Evolutionary conservation across 2,329 filamentous ascomycete species (phyloP).

Genomic region (Paecilomyces variotii): DNA sequence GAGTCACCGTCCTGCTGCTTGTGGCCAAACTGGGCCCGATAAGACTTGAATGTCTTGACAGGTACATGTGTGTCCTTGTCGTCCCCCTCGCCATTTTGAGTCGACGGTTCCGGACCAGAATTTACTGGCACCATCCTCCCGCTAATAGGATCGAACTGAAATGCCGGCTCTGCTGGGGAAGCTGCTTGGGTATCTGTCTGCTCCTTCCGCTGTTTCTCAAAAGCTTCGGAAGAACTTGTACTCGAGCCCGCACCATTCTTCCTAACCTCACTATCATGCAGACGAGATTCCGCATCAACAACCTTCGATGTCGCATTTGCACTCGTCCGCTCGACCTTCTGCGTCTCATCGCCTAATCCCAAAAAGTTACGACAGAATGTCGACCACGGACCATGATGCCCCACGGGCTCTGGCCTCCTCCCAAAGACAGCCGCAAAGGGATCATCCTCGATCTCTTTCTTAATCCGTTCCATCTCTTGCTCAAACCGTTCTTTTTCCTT

Average conservation of each 20-base stretch:
- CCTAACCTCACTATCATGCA: slow-evolving; percentile 1
- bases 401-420: slow-evolving; percentile 19
- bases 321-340: not conserved
- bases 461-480: slow-evolving; percentile 28
- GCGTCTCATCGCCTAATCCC: slow-evolving; percentile 7
- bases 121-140: slow-evolving; percentile 29
- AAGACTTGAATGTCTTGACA: not conserved
- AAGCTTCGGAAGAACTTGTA: not conserved
- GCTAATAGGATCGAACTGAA: slow-evolving; percentile 36
- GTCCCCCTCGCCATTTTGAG: not conserved
- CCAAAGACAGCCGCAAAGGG: slow-evolving; percentile 36
- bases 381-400: slow-evolving; percentile 17
- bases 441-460: slow-evolving; percentile 27
- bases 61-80: slow-evolving; percentile 2
- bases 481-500: slow-evolving; percentile 14
- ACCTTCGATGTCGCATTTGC: slow-evolving; percentile 2
- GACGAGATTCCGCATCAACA: not conserved
- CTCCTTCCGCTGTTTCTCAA: not conserved
- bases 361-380: slow-evolving; percentile 24
- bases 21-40: not conserved
- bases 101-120: not conserved
- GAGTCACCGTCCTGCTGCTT: not conserved
- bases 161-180: slow-evolving; percentile 6
- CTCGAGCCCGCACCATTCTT: slow-evolving; percentile 1
- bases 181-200: not conserved